Evolutionary conservation across 2,329 filamentous ascomycete genomes (phyloP), one percentile per base, ranked within the genome.

Genomic region (Venturia carpophila): DNA sequence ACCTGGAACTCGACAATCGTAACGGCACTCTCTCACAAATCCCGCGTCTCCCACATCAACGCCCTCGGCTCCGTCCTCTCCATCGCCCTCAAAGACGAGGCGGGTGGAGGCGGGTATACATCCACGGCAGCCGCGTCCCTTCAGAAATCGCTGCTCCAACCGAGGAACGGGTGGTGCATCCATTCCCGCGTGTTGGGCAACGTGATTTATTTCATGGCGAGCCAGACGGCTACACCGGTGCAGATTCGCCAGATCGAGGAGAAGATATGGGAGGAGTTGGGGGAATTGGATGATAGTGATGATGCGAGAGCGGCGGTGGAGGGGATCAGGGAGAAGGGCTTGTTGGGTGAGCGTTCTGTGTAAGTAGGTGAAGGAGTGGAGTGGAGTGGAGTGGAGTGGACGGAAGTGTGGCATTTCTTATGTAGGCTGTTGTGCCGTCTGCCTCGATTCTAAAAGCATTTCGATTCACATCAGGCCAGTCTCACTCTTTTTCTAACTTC

Each of bases 61-160:
- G 87, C 90, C 0, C 76, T 94, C 0, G 91, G 91, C 0, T 89
- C 84, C 2, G 88, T 94, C 0, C 78, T 94, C 13, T 87, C 88
- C 0, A 86, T 95, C 45, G 79, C 79, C 15, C 69, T 87, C 27
- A 75, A 77, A 49, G 83, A 85, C 69, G 71, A 75, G 3, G 71
- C 73, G 39, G 81, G n/a, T n/a, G n/a, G 80, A 24, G 77, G 76
- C 21, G 73, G 84, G 15, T 86, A 86, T 68, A 83, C 79, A 3
- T 85, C 82, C 0, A 84, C 77, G 0, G 84, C 82, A 5, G 80
- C 83, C 2, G 76, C 78, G 21, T 79, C 78, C 0, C 71, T 86
- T 34, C 83, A 84, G 64, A 77, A 83, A 65, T 73, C 75, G 15
- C 71, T 87, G 24, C 72, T 82, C 1, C 70, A 74, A 7, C 72